A percentile compares a stretch with the other conserved stretches of the same genome.
Conservation (phyloP, 257 asterid species). For the Plantago elongata region DNA sequence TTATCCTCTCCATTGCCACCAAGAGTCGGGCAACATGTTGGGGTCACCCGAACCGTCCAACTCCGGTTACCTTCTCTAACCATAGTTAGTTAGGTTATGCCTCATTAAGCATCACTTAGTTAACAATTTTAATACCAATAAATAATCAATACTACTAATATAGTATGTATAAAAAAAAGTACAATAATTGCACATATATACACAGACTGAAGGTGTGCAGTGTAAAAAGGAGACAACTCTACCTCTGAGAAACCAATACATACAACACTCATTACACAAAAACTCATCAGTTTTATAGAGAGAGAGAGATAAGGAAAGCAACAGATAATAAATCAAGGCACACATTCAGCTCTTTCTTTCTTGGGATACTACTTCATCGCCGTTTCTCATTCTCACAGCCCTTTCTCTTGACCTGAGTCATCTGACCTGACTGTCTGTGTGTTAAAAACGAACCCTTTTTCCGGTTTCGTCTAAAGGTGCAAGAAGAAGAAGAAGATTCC, state of each 20-base stretch:
- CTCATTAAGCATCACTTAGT: too few relatives aligned
- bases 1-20: constrained; percentile 2
- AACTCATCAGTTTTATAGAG: neutral
- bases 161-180: neutral
- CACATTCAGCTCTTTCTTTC: constrained; percentile 18
- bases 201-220: constrained; percentile 20
- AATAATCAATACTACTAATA: too few relatives aligned
- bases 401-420: too few relatives aligned
- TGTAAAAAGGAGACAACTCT: constrained; percentile 32
- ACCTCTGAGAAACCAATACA: constrained; percentile 20
- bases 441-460: neutral
- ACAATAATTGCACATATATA: constrained; percentile 7
- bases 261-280: neutral
- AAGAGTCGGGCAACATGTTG: constrained; percentile 4
- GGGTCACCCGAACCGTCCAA: constrained; percentile 11
- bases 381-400: constrained; percentile 14
- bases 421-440: too few relatives aligned
- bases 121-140: too few relatives aligned
- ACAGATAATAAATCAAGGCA: constrained; percentile 32
- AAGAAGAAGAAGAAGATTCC: neutral
- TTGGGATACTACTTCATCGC: constrained; percentile 15
- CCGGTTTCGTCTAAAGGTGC: neutral
- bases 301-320: constrained; percentile 7
- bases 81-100: neutral
- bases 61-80: neutral